Evolutionary conservation across 805 yeast species (phyloP).

Genomic region (Kuraishia piskuri): DNA sequence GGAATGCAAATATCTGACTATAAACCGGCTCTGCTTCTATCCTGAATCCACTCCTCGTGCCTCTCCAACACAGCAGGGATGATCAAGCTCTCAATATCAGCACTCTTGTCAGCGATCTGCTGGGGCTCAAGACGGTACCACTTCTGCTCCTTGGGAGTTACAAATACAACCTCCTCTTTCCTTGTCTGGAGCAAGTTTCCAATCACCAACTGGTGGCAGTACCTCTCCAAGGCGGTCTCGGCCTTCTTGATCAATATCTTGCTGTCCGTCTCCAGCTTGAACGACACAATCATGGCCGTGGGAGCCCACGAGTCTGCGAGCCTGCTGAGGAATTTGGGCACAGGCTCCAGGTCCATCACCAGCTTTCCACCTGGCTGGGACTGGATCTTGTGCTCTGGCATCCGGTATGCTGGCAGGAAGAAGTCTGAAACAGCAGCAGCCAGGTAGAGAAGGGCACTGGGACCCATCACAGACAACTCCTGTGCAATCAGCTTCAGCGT

Average conservation of each 20-base stretch:
- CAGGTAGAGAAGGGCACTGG: constrained; percentile 65
- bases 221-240: constrained; percentile 67
- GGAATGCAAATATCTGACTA: constrained; percentile 6
- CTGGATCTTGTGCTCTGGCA: constrained; percentile 94
- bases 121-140: constrained; percentile 46
- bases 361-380: constrained; percentile 72
- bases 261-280: constrained; percentile 86
- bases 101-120: constrained; percentile 26
- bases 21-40: constrained; percentile 16
- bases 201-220: constrained; percentile 89
- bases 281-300: constrained; percentile 86
- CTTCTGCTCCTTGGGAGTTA: constrained; percentile 35
- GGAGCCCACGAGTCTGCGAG: constrained; percentile 94
- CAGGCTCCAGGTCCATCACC: constrained; percentile 85
- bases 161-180: constrained; percentile 82
- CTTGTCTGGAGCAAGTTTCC: constrained; percentile 89
- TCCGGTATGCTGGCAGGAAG: constrained; percentile 75
- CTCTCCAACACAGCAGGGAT: constrained; percentile 65
- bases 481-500: constrained; percentile 64
- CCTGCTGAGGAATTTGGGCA: constrained; percentile 85
- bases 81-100: constrained; percentile 72
- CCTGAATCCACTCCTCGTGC: constrained; percentile 57
- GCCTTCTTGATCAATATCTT: constrained; percentile 68
- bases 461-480: constrained; percentile 44
- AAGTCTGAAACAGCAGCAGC: constrained; percentile 99